Conservation (phyloP, 306 rosid genomes). For the Citrullus mucosospermus region DNA sequence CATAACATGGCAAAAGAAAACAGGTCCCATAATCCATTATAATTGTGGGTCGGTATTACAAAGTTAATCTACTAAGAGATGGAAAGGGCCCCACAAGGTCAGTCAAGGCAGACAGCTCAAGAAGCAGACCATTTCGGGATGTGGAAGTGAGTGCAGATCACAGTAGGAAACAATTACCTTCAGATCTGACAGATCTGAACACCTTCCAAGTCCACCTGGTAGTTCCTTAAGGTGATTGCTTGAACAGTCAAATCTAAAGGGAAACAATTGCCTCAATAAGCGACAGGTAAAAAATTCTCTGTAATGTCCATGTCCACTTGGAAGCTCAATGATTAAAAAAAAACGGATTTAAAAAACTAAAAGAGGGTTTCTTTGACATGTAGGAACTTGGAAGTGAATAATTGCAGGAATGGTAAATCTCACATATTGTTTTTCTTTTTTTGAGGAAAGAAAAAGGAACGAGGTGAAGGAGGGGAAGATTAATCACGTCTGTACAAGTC, state of each 20-base stretch:
- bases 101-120: background rate
- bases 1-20: background rate
- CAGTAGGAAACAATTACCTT: slow-evolving; percentile 41
- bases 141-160: background rate
- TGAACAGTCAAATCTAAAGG: slow-evolving; percentile 69
- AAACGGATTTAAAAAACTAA: background rate
- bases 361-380: background rate
- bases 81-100: background rate
- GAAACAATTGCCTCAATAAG: slow-evolving; percentile 9
- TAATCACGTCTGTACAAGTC: background rate
- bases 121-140: background rate
- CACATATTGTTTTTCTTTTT: background rate
- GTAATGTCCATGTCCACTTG: background rate
- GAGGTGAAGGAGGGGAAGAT: background rate
- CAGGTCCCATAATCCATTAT: background rate
- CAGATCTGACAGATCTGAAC: slow-evolving; percentile 55
- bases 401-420: background rate
- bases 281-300: background rate
- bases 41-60: background rate
- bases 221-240: slow-evolving; percentile 68
- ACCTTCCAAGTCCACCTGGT: slow-evolving; percentile 67
- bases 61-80: background rate
- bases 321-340: background rate
- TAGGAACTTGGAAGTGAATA: background rate
- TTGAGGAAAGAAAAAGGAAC: background rate